A percentile compares a stretch with the other conserved stretches of the same genome.
Conservation (phyloP, 345 rosid genomes). For the Turritis glabra region DNA sequence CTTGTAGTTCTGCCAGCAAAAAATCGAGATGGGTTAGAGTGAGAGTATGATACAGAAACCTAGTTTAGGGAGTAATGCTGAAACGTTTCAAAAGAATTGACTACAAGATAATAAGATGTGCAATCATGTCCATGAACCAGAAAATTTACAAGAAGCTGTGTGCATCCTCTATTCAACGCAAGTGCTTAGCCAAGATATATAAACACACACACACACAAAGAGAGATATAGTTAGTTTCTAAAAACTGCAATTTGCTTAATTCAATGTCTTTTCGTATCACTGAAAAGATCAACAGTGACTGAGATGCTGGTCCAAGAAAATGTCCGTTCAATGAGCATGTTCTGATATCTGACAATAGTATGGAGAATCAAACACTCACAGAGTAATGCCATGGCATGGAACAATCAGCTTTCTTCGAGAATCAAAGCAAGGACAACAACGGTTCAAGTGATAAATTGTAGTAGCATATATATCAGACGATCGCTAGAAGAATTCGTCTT, state of each 20-base stretch:
- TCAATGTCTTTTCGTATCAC: neutral
- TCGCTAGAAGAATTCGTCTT: neutral
- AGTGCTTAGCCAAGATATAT: neutral
- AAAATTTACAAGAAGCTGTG: neutral
- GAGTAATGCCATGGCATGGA: conserved; percentile 17
- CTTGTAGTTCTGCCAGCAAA: neutral
- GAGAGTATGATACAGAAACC: neutral
- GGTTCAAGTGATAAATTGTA: neutral
- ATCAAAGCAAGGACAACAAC: conserved; percentile 12
- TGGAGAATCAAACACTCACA: neutral
- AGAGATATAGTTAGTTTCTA: neutral
- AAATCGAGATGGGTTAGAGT: neutral
- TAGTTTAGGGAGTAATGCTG: neutral
- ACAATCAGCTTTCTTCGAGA: neutral
- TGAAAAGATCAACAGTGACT: neutral
- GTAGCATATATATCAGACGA: neutral
- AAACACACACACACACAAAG: neutral
- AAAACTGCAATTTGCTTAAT: neutral
- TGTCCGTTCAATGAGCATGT: neutral
- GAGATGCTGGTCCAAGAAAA: neutral
- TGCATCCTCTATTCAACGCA: neutral
- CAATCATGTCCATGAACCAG: conserved; percentile 6
- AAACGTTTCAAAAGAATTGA: neutral
- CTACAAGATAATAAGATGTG: neutral
- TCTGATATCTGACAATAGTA: neutral